A percentile compares a stretch with the other conserved stretches of the same genome.
Conservation (phyloP, 83 land plant species). For the Larix sibirica region DNA sequence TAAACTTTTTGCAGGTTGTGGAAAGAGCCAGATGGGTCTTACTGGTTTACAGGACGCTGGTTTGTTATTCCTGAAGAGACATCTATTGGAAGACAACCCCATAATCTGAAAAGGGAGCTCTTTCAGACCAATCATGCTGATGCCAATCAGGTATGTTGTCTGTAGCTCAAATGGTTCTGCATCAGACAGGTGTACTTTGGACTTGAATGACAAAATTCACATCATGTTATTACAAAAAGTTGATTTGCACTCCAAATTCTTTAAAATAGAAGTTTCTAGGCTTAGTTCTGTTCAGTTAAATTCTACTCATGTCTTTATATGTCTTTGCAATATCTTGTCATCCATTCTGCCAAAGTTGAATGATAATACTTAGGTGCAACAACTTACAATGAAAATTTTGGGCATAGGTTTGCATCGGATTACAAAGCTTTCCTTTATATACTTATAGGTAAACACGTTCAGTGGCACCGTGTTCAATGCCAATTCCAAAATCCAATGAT, state of each 20-base stretch:
- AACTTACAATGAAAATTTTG: not conserved
- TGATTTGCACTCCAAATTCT: not conserved
- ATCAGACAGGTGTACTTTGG: not conserved
- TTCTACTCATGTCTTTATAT: not conserved
- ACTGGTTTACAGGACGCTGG: conserved; percentile 76
- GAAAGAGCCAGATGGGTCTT: conserved; percentile 77
- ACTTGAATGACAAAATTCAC: not conserved
- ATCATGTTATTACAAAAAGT: not conserved
- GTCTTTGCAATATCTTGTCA: not conserved
- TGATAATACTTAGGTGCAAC: not conserved
- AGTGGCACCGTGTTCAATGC: not conserved
- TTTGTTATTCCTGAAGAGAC: conserved; percentile 95
- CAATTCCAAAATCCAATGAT: not conserved
- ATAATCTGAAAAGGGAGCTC: conserved; percentile 88
- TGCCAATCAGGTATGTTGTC: conserved; percentile 76
- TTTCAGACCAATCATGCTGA: conserved; percentile 75
- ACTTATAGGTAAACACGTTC: not conserved
- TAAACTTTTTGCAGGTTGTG: conserved; percentile 59
- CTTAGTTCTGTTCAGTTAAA: too few relatives aligned
- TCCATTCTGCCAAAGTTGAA: not conserved
- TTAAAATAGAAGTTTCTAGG: too few relatives aligned
- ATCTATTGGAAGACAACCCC: conserved; percentile 84
- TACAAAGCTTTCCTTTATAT: not conserved
- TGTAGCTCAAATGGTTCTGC: not conserved
- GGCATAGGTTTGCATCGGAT: not conserved